These are phyloP conservation scores for Macrocystidia cucumis DNA, from an alignment of 1,284 basidiomycete species.

Conservation along the genomic window DNA sequence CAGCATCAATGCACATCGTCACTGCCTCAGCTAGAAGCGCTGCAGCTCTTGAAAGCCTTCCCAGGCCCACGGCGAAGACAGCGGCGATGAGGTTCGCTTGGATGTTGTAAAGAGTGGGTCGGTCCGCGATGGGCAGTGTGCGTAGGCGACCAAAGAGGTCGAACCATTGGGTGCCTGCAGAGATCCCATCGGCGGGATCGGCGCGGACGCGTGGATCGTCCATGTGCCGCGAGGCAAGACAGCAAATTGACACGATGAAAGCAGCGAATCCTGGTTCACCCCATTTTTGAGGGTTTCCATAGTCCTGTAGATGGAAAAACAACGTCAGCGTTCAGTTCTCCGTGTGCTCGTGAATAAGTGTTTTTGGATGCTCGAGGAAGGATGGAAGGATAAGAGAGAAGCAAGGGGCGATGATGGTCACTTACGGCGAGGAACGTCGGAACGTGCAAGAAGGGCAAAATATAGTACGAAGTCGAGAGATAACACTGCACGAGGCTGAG, in stretches of 20 bases:
- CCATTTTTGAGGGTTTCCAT: constrained; percentile 88
- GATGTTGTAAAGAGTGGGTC: constrained; percentile 84
- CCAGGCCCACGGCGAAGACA: constrained; percentile 82
- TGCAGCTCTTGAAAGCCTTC: constrained; percentile 82
- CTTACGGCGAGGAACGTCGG: constrained; percentile 78
- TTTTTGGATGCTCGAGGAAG: too few relatives aligned
- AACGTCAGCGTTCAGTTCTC: too few relatives aligned
- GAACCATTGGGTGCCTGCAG: constrained; percentile 87
- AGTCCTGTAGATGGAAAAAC: constrained; percentile 53
- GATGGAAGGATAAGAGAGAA: constrained; percentile 4
- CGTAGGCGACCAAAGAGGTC: constrained; percentile 78
- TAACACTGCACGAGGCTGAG: constrained; percentile 70
- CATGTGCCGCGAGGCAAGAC: constrained; percentile 82
- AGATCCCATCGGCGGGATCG: constrained; percentile 71
- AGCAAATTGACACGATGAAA: constrained; percentile 86
- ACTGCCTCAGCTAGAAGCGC: constrained; percentile 78
- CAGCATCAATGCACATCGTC: constrained; percentile 80
- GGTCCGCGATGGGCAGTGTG: constrained; percentile 80
- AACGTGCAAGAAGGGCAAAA: constrained; percentile 86
- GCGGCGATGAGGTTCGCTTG: constrained; percentile 84
- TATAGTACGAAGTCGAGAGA: constrained; percentile 85
- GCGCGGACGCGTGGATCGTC: constrained; percentile 84
- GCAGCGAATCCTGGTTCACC: constrained; percentile 87
- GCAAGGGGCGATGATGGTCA: constrained; percentile 14
- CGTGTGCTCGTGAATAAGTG: too few relatives aligned